These are phyloP conservation scores for Sporothrix globosa DNA, from an alignment of 2,329 filamentous ascomycete genomes.

Conservation along the genomic window DNA sequence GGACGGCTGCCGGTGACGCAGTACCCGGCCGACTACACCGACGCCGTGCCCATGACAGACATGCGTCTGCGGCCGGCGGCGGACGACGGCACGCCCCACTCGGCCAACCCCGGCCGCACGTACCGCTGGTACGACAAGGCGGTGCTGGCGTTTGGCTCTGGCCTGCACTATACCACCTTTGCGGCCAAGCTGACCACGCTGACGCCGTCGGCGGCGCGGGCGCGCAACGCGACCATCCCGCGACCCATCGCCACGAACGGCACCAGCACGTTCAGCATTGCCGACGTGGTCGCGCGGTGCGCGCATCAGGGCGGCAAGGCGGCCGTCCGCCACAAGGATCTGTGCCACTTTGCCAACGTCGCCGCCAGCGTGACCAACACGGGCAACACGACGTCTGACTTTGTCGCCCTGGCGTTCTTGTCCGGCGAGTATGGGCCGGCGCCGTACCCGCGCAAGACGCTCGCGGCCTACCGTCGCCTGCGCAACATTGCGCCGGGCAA, in stretches of 20 bases:
- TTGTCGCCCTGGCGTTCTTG: constrained; percentile 56
- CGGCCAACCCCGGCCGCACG: constrained; percentile 53
- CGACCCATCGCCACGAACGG: background rate
- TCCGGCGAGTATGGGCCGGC: constrained; percentile 50
- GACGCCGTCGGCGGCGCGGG: background rate
- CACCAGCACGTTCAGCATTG: background rate
- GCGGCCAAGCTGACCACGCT: constrained; percentile 34
- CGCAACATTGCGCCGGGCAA: constrained; percentile 44
- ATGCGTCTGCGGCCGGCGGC: constrained; percentile 54
- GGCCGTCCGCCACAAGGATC: constrained; percentile 25
- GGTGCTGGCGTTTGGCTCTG: constrained; percentile 58
- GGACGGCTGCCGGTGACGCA: constrained; percentile 60
- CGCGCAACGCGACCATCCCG: background rate
- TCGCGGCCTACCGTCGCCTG: constrained; percentile 56
- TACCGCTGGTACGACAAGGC: constrained; percentile 62
- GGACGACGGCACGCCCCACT: background rate
- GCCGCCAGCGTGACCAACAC: constrained; percentile 49
- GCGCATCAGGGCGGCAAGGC: constrained; percentile 42
- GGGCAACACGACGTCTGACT: constrained; percentile 54
- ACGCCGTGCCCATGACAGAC: constrained; percentile 57
- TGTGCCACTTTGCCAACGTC: constrained; percentile 30
- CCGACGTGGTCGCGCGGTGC: constrained; percentile 38
- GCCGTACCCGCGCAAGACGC: constrained; percentile 57
- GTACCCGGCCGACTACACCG: constrained; percentile 58
- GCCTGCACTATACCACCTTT: constrained; percentile 63